Evolutionary conservation across 2,329 filamentous ascomycete genomes (phyloP).

Genomic region (Aspergillus tubingensis): DNA sequence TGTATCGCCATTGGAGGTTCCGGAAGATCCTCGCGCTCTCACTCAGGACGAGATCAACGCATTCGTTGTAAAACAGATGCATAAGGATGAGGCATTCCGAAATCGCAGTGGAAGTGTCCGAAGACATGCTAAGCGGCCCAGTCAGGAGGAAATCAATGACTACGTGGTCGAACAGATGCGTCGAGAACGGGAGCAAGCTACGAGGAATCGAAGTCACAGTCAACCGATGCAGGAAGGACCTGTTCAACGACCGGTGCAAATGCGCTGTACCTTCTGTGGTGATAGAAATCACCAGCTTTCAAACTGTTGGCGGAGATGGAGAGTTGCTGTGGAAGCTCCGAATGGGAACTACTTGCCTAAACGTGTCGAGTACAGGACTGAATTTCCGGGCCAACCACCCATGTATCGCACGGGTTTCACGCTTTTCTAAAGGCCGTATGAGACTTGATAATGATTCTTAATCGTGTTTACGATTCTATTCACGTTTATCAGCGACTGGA

Average conservation of each 20-base stretch:
- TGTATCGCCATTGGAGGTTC: neutral
- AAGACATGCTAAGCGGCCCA: conserved; percentile 27
- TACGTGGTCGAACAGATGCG: conserved; percentile 32
- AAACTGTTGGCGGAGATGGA: conserved; percentile 29
- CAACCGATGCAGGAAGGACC: conserved; percentile 20
- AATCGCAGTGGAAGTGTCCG: conserved; percentile 8
- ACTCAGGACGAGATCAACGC: conserved; percentile 32
- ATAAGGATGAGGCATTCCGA: conserved; percentile 11
- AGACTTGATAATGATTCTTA: neutral
- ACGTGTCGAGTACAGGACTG: conserved; percentile 25
- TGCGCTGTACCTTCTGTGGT: conserved; percentile 28
- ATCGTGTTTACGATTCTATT: neutral
- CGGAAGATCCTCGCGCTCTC: conserved; percentile 12
- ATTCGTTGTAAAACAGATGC: conserved; percentile 30
- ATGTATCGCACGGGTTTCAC: conserved; percentile 29
- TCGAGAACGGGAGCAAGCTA: conserved; percentile 24
- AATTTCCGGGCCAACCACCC: conserved; percentile 24
- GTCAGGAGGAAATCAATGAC: conserved; percentile 34
- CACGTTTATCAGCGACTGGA: neutral
- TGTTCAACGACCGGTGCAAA: neutral
- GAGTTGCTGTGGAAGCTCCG: conserved; percentile 27
- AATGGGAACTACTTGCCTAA: conserved; percentile 26
- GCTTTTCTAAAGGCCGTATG: conserved; percentile 17
- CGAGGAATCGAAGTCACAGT: conserved; percentile 23
- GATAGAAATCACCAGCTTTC: conserved; percentile 23